A percentile compares a stretch with the other conserved stretches of the same genome.
These are phyloP conservation scores for Ophiorrhiza pumila DNA, from an alignment of 257 asterid genomes.

Conservation along the genomic window DNA sequence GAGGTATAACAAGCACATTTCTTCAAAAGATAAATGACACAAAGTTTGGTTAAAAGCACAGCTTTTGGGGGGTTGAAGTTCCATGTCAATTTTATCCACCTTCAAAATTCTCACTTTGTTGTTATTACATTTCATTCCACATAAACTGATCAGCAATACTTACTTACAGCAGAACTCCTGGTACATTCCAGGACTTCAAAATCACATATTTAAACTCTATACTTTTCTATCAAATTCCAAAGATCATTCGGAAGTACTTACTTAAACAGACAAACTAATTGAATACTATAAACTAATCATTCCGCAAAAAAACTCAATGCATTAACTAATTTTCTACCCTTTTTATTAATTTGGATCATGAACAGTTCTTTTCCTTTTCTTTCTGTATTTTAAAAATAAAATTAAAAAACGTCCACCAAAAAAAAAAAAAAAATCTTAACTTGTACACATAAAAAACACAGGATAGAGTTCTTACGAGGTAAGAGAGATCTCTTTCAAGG, in stretches of 20 bases:
- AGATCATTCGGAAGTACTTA: neutral
- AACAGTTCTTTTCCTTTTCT: neutral
- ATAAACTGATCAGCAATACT: constrained; percentile 2
- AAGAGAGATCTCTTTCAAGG: constrained; percentile 77
- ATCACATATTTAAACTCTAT: neutral
- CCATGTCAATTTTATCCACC: neutral
- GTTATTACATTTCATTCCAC: neutral
- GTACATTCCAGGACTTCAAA: neutral
- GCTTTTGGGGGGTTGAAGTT: neutral
- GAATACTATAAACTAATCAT: neutral
- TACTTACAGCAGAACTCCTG: neutral
- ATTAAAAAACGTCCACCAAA: constrained; percentile 17
- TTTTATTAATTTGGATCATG: neutral
- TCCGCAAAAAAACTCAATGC: neutral
- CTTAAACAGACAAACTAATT: neutral
- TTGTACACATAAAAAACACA: constrained; percentile 24
- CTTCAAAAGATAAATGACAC: neutral
- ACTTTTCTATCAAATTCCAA: neutral
- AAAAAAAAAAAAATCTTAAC: neutral
- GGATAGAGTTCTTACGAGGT: constrained; percentile 68
- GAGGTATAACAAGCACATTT: neutral
- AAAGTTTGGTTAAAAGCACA: neutral
- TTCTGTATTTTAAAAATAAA: constrained; percentile 2
- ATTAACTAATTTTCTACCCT: neutral
- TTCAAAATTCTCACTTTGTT: neutral